Percentiles rank a stretch among this genome's conserved stretches.
These are phyloP conservation scores for Nitzschia sp. DNA, from an alignment of 108 stramenopile genomes.

Conservation along the genomic window DNA sequence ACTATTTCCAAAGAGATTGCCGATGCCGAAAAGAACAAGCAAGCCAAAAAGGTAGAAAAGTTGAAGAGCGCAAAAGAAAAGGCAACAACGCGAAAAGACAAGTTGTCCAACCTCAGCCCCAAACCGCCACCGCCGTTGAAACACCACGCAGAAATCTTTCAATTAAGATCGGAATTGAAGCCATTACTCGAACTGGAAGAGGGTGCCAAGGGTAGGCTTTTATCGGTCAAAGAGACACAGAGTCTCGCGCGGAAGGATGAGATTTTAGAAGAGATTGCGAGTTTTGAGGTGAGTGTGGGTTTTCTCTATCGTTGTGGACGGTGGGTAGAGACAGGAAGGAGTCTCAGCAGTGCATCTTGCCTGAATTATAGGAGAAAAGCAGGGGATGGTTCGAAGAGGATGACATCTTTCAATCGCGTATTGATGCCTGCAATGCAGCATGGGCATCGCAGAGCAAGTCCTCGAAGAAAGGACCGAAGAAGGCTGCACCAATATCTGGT, in stretches of 20 bases:
- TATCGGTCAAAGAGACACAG: slow-evolving; percentile 75
- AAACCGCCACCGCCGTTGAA: slow-evolving; percentile 55
- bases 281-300: slow-evolving; percentile 61
- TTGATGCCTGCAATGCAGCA: slow-evolving; percentile 46
- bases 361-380: slow-evolving; percentile 37
- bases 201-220: slow-evolving; percentile 58
- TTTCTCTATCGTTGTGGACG: neutral
- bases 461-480: slow-evolving; percentile 23
- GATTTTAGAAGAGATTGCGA: slow-evolving; percentile 62
- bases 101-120: slow-evolving; percentile 39
- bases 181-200: slow-evolving; percentile 69
- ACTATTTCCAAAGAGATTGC: slow-evolving; percentile 56
- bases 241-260: slow-evolving; percentile 72
- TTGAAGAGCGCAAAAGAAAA: slow-evolving; percentile 41
- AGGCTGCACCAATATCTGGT: slow-evolving; percentile 2
- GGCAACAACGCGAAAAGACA: slow-evolving; percentile 54
- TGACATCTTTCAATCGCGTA: slow-evolving; percentile 57
- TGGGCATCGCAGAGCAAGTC: slow-evolving; percentile 15
- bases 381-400: slow-evolving; percentile 87
- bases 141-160: slow-evolving; percentile 56
- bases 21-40: slow-evolving; percentile 45
- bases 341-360: neutral
- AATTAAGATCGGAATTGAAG: slow-evolving; percentile 56
- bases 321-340: neutral
- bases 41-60: slow-evolving; percentile 63